These are phyloP conservation scores for Cladosporium velox DNA, from an alignment of 2,329 filamentous ascomycete genomes.

Conservation along the genomic window DNA sequence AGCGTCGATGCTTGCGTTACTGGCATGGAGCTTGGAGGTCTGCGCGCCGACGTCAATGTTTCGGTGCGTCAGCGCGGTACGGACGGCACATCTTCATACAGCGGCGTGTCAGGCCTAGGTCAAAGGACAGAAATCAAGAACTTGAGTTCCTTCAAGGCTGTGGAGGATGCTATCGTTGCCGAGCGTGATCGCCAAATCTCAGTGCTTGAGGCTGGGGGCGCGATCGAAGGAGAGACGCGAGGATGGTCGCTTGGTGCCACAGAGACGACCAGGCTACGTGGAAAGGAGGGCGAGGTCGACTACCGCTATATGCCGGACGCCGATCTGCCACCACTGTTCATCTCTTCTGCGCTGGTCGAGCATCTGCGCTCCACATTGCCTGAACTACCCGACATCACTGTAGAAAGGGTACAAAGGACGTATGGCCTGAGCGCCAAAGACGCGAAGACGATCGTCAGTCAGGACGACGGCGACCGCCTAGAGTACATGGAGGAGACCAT, in stretches of 20 bases:
- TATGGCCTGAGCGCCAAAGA: constrained; percentile 79
- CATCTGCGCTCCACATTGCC: constrained; percentile 66
- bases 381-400: constrained; percentile 65
- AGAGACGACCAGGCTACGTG: constrained; percentile 77
- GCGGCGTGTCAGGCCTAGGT: constrained; percentile 66
- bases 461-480: constrained; percentile 76
- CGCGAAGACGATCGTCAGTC: constrained; percentile 72
- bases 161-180: constrained; percentile 90
- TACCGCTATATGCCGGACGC: constrained; percentile 99
- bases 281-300: constrained; percentile 95
- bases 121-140: constrained; percentile 98
- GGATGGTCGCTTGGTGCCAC: constrained; percentile 87
- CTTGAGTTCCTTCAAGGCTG: constrained; percentile 87
- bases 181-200: constrained; percentile 87
- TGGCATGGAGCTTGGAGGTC: constrained; percentile 89
- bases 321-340: constrained; percentile 77
- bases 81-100: constrained; percentile 50
- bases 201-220: constrained; percentile 73
- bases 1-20: constrained; percentile 82
- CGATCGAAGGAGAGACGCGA: constrained; percentile 80
- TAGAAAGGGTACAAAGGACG: constrained; percentile 55
- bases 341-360: constrained; percentile 68
- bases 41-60: constrained; percentile 94
- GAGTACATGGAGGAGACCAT: constrained; percentile 79
- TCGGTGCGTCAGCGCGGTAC: constrained; percentile 67